Evolutionary conservation across 768 basidiomycete species (phyloP), one percentile per base, ranked within the genome.

Genomic region (Mycena alexandri): DNA sequence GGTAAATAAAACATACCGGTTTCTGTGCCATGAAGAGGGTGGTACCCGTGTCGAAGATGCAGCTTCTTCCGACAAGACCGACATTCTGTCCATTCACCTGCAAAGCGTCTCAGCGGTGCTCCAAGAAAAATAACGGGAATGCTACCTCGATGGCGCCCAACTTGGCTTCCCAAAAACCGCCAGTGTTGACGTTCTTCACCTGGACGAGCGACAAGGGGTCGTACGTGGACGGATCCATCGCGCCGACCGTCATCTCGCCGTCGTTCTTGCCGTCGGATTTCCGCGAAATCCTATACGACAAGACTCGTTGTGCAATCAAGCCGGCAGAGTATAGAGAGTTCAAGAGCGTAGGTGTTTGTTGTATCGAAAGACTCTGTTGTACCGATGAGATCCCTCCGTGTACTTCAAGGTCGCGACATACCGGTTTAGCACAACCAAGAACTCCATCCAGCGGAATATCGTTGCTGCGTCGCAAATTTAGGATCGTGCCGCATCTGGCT

Each of bases 221-320:
- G 71, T 88, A 88, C 74, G 89, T 90, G 67, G 82, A 78, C 17
- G 78, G 16, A 75, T 91, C 88, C 53, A 90, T 81, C 5, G 83
- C 88, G 44, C 75, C 90, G 63, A 91, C 85, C 5, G 89, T 90
- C 42, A 91, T 77, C 77, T 90, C 80, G 29, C 89, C 89, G 67
- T 89, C 87, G 70, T 85, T 85, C 68, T 78, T 74, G 63, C 81
- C 77, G 70, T 90, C 89, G 13, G 84, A 79, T 41, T 89, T 74
- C 61, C 92, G 89, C 0, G 90, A 81, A 57, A 93, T 86, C 75
- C 89, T 90, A 83, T 84, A 91, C n/a, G 90, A 90, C 5, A 85
- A 82, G 70, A 92, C 87, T 1, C 88, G 83, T 4, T 82, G 75
- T 13, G 75, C 71, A 68, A 93, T 86, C 50, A 84, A 77, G 36